Percentiles rank a stretch among this genome's conserved stretches.
phyloP scores from a whole-genome alignment of 2,329 filamentous ascomycete genomes.

The Aspergillus sp. region DNA sequence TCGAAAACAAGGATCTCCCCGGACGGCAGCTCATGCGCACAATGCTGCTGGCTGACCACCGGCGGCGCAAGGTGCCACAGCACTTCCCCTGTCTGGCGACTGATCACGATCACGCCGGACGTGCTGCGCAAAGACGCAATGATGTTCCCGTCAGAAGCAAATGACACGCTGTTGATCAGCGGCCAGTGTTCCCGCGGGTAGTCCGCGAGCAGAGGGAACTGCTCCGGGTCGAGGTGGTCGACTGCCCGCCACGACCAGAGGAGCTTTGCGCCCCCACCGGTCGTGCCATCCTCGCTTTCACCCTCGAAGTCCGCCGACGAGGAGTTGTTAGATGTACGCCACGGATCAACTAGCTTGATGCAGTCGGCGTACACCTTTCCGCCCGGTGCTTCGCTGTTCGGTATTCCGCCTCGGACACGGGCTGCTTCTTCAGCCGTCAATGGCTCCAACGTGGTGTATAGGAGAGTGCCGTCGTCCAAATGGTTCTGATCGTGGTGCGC shows the following conservation, averaged over 20 bases:
- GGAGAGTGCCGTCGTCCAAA: constrained; percentile 40
- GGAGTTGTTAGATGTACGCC: constrained; percentile 14
- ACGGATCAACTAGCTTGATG: constrained; percentile 42
- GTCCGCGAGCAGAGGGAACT: constrained; percentile 39
- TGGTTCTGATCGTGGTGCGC: constrained; percentile 49
- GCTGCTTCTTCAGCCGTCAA: constrained; percentile 35
- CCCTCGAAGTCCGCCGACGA: constrained; percentile 20
- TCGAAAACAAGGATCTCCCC: constrained; percentile 48
- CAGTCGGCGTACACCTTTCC: constrained; percentile 36
- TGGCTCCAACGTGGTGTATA: constrained; percentile 45
- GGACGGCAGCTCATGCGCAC: constrained; percentile 40
- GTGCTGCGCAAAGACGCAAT: constrained; percentile 44
- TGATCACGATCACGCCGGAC: constrained; percentile 45
- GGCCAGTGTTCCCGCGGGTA: constrained; percentile 40
- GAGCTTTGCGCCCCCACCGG: constrained; percentile 27
- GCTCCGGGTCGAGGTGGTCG: constrained; percentile 37
- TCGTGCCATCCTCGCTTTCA: constrained; percentile 1
- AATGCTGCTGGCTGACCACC: constrained; percentile 45
- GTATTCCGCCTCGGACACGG: constrained; percentile 41
- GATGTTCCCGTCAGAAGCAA: constrained; percentile 39
- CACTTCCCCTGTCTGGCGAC: constrained; percentile 38
- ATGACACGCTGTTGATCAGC: constrained; percentile 44
- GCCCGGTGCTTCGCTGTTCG: constrained; percentile 31
- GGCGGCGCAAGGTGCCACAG: constrained; percentile 43
- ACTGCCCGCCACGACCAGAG: constrained; percentile 46